A percentile compares a stretch with the other conserved stretches of the same genome.
Conservation (phyloP, 1,284 basidiomycete genomes). For the Ustilago shanxiensis region DNA sequence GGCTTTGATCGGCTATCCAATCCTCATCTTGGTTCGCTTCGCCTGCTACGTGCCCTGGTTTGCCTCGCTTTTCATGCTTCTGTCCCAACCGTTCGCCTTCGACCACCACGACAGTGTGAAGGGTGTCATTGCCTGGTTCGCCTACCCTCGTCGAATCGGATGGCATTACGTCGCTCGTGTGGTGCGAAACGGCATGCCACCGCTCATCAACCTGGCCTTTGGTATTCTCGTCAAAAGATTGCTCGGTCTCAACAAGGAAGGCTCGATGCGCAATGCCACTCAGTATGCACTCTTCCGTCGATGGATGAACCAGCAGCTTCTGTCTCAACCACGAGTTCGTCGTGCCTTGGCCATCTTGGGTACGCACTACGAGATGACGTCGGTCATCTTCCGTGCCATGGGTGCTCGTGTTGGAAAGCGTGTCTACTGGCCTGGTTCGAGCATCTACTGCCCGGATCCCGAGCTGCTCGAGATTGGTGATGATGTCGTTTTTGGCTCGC, state of each 20-base stretch:
- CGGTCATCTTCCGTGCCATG: constrained; percentile 69
- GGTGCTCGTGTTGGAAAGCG: constrained; percentile 68
- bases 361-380: constrained; percentile 70
- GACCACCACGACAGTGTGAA: constrained; percentile 68
- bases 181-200: constrained; percentile 67
- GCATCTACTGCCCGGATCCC: constrained; percentile 69
- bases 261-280: constrained; percentile 69
- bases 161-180: constrained; percentile 70
- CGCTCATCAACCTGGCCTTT: constrained; percentile 66
- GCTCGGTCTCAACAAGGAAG: constrained; percentile 68
- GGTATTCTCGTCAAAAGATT: constrained; percentile 66
- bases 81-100: constrained; percentile 68
- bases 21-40: constrained; percentile 61
- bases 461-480: constrained; percentile 70
- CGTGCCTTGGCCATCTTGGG: constrained; percentile 66
- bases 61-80: constrained; percentile 68
- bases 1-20: constrained; percentile 63
- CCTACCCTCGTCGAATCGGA: constrained; percentile 67
- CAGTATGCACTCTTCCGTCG: constrained; percentile 68
- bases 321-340: constrained; percentile 64
- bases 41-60: constrained; percentile 69
- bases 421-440: constrained; percentile 70
- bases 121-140: constrained; percentile 69
- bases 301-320: constrained; percentile 66
- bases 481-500: constrained; percentile 69